phyloP scores from a whole-genome alignment of 176 grass and related monocot species.

The Aegilops sharonensis region DNA sequence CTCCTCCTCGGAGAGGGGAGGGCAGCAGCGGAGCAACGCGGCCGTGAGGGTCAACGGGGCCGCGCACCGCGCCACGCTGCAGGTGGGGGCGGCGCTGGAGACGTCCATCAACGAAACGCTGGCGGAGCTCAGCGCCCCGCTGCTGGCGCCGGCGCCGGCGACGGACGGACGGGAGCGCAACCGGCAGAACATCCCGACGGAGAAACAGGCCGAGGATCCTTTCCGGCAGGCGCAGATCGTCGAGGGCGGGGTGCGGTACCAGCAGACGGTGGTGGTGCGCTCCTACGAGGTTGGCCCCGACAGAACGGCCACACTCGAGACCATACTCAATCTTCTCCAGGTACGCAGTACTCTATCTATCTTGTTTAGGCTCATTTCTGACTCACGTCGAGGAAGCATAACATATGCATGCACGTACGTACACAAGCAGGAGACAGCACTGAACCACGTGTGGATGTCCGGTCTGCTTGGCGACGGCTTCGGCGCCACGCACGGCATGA shows the following conservation, averaged over 20 bases:
- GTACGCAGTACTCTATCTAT: background rate
- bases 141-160: background rate
- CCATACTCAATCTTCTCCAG: slow-evolving; percentile 69
- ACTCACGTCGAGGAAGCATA: background rate
- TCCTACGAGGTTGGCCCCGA: slow-evolving; percentile 62
- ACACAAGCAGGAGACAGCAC: slow-evolving; percentile 46
- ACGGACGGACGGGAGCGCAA: background rate
- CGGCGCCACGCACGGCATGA: slow-evolving; percentile 75
- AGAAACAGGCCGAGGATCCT: slow-evolving; percentile 50
- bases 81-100: slow-evolving; percentile 27
- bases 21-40: background rate
- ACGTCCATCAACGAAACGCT: slow-evolving; percentile 28
- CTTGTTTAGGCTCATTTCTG: background rate
- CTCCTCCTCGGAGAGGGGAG: slow-evolving; percentile 15
- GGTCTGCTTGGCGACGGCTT: slow-evolving; percentile 69
- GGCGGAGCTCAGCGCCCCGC: slow-evolving; percentile 27
- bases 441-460: slow-evolving; percentile 79
- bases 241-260: slow-evolving; percentile 57
- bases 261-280: slow-evolving; percentile 61
- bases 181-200: slow-evolving; percentile 59
- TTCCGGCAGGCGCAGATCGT: slow-evolving; percentile 64
- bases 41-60: slow-evolving; percentile 44
- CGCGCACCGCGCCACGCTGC: slow-evolving; percentile 16
- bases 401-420: background rate
- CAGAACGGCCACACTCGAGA: slow-evolving; percentile 60